Conservation (phyloP, 345 rosid genomes). For the Eucalyptus globulus region DNA sequence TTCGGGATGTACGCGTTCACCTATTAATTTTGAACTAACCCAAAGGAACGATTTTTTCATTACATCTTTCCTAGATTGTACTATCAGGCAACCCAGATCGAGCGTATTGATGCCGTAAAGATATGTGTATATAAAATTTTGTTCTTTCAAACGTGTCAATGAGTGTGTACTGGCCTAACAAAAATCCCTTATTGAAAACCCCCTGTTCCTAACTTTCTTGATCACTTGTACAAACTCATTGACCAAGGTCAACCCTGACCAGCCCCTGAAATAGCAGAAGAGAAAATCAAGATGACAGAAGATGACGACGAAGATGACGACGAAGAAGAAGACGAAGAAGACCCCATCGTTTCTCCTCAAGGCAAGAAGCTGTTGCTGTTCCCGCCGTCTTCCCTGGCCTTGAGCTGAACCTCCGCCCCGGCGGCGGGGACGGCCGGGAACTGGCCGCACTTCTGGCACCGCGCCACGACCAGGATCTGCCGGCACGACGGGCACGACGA, state of each 20-base stretch:
- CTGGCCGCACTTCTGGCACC: constrained; percentile 24
- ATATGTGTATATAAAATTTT: neutral
- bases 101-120: neutral
- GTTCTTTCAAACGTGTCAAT: neutral
- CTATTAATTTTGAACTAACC: neutral
- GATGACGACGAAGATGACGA: neutral
- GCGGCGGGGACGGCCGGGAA: constrained; percentile 1
- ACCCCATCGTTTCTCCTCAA: neutral
- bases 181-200: neutral
- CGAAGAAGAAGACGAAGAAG: neutral
- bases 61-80: neutral
- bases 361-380: constrained; percentile 13
- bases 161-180: neutral
- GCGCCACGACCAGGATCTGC: constrained; percentile 10
- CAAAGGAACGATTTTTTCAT: neutral
- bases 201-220: neutral
- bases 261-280: neutral
- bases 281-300: neutral
- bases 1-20: neutral
- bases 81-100: neutral
- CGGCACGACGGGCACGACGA: constrained; percentile 42
- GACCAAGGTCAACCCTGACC: neutral
- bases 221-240: neutral
- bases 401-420: neutral
- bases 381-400: neutral